Conservation (phyloP, 768 basidiomycete genomes). For the Royoungia palumana region DNA sequence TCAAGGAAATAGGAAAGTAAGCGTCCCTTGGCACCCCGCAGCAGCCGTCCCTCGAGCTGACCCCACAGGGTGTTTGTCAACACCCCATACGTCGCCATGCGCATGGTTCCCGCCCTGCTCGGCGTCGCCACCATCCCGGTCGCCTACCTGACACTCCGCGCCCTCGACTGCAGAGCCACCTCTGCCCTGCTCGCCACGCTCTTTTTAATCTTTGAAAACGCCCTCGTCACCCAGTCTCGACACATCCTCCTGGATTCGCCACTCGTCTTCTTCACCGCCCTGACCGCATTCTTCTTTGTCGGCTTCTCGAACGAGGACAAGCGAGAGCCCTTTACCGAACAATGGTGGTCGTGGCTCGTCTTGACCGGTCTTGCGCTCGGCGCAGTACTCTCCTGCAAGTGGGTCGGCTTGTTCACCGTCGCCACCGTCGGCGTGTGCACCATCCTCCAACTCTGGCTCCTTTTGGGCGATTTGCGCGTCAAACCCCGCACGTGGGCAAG, state of each 20-base stretch:
- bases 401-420: conserved; percentile 98
- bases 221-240: conserved; percentile 90
- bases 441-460: conserved; percentile 79
- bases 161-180: conserved; percentile 86
- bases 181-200: conserved; percentile 89
- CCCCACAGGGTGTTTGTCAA: conserved; percentile 66
- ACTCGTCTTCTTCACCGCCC: conserved; percentile 96
- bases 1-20: conserved; percentile 96
- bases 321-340: conserved; percentile 72
- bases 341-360: conserved; percentile 92
- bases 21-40: conserved; percentile 25
- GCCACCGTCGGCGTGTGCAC: conserved; percentile 89
- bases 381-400: conserved; percentile 92
- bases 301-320: conserved; percentile 92
- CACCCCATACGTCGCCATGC: conserved; percentile 96
- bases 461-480: conserved; percentile 84
- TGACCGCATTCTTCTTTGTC: conserved; percentile 82
- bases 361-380: conserved; percentile 88
- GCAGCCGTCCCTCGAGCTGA: conserved; percentile 1
- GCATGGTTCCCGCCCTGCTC: conserved; percentile 86
- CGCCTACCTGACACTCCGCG: conserved; percentile 90
- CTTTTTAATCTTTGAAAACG: conserved; percentile 96
- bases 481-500: conserved; percentile 69
- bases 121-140: conserved; percentile 89
- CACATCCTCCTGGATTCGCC: conserved; percentile 97